Percentiles rank a stretch among this genome's conserved stretches.
Conservation (phyloP, 2,329 filamentous ascomycete genomes). For the Trichoderma asperellum region DNA sequence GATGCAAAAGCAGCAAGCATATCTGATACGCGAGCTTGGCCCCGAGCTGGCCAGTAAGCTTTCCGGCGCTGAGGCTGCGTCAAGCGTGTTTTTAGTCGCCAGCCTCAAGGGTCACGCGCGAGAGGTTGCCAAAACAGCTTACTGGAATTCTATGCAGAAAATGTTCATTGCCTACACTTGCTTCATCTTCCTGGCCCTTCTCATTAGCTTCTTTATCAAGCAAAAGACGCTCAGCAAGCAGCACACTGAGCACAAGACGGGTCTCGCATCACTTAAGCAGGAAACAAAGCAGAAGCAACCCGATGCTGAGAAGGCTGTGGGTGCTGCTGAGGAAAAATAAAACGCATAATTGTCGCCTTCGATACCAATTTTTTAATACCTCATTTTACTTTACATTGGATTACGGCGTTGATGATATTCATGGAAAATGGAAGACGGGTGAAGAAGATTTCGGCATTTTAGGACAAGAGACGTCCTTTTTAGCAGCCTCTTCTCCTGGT, state of each 20-base stretch:
- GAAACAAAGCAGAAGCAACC: conserved; percentile 35
- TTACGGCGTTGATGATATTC: conserved; percentile 11
- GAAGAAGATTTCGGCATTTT: conserved; percentile 5
- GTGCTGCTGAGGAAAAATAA: neutral
- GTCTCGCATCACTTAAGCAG: conserved; percentile 50
- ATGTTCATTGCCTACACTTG: conserved; percentile 64
- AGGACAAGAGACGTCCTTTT: neutral
- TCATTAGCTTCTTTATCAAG: conserved; percentile 53
- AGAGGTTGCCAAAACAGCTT: conserved; percentile 50
- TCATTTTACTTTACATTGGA: neutral
- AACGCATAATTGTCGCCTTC: neutral
- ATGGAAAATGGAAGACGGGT: neutral
- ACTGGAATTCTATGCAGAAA: conserved; percentile 53
- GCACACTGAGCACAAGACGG: conserved; percentile 63
- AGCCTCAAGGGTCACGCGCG: conserved; percentile 52
- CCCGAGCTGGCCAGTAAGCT: conserved; percentile 55
- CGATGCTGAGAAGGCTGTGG: conserved; percentile 29
- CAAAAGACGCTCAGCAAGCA: conserved; percentile 57
- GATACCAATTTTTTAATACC: conserved; percentile 1
- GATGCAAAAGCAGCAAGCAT: conserved; percentile 61
- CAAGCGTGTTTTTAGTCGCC: conserved; percentile 63
- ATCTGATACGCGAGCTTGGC: conserved; percentile 55
- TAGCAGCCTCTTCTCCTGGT: neutral
- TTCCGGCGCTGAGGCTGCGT: conserved; percentile 62
- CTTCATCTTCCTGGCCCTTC: conserved; percentile 52